These are phyloP conservation scores for Irineochytrium annulatum DNA, from an alignment of 192 early-diverging fungal genomes.

Conservation along the genomic window DNA sequence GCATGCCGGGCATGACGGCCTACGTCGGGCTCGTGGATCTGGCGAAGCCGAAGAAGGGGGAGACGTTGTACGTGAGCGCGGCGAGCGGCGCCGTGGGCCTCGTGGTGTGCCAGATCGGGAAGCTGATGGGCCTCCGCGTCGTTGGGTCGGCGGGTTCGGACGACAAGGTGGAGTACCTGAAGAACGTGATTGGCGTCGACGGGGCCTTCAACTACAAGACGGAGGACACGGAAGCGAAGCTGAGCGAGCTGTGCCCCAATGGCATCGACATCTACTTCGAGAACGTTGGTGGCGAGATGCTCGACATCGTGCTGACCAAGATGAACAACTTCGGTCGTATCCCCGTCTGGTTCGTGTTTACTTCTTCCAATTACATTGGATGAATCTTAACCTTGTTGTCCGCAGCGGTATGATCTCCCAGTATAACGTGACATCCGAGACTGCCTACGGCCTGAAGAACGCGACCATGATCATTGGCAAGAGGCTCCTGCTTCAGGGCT, in stretches of 20 bases:
- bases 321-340: slow-evolving; percentile 68
- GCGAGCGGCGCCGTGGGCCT: slow-evolving; percentile 70
- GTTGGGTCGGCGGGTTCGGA: slow-evolving; percentile 81
- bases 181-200: slow-evolving; percentile 67
- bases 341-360: slow-evolving; percentile 41
- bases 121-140: slow-evolving; percentile 69
- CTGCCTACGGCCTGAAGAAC: slow-evolving; percentile 57
- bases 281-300: slow-evolving; percentile 74
- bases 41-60: slow-evolving; percentile 72
- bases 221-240: slow-evolving; percentile 40
- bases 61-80: slow-evolving; percentile 78
- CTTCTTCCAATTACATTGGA: background rate
- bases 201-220: slow-evolving; percentile 94
- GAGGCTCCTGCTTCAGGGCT: slow-evolving; percentile 59
- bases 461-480: slow-evolving; percentile 49
- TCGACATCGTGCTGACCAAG: slow-evolving; percentile 64
- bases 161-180: slow-evolving; percentile 73
- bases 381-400: background rate
- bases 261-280: slow-evolving; percentile 90
- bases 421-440: slow-evolving; percentile 47
- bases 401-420: slow-evolving; percentile 69
- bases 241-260: slow-evolving; percentile 62
- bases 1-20: slow-evolving; percentile 81
- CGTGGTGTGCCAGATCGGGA: slow-evolving; percentile 79
- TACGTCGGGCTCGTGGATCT: slow-evolving; percentile 60